A percentile compares a stretch with the other conserved stretches of the same genome.
phyloP scores from a whole-genome alignment of 129 eudicot genomes.

The Oenanthe sinensis region DNA sequence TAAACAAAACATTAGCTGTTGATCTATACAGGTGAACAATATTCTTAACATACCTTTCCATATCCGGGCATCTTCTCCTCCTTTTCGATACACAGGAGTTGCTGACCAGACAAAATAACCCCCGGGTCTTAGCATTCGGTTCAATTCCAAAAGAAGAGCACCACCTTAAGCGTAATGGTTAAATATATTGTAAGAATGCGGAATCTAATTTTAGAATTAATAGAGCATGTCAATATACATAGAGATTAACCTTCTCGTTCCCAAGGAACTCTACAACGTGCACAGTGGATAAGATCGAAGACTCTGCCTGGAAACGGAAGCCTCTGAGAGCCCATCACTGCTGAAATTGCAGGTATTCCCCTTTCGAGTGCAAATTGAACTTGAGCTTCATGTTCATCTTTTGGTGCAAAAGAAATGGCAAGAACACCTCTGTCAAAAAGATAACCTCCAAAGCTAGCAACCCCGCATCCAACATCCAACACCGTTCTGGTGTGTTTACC shows the following conservation, averaged over 20 bases:
- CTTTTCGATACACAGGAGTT: conserved; percentile 79
- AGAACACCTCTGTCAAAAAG: conserved; percentile 65
- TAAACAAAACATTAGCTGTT: too few relatives aligned
- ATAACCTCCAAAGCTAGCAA: conserved; percentile 82
- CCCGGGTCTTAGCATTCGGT: conserved; percentile 81
- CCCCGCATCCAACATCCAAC: conserved; percentile 76
- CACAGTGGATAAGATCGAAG: conserved; percentile 72
- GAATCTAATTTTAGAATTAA: neutral
- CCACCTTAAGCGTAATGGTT: conserved; percentile 41
- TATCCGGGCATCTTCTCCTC: conserved; percentile 59
- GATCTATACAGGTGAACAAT: neutral
- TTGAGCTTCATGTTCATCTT: conserved; percentile 84
- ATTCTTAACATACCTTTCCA: conserved; percentile 49
- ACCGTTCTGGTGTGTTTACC: conserved; percentile 70
- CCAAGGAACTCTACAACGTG: conserved; percentile 86
- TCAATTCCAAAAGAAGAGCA: conserved; percentile 64
- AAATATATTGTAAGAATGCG: neutral
- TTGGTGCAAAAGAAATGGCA: conserved; percentile 72
- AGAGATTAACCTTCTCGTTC: conserved; percentile 55
- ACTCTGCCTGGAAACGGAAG: conserved; percentile 69
- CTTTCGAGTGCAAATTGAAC: conserved; percentile 83
- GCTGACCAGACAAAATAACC: conserved; percentile 90
- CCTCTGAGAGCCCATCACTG: conserved; percentile 70
- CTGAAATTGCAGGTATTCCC: conserved; percentile 85
- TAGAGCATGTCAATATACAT: neutral